Base-by-base conservation (phyloP, 2,329 filamentous ascomycete genomes). In the Ceratocystis harringtonii region DNA sequence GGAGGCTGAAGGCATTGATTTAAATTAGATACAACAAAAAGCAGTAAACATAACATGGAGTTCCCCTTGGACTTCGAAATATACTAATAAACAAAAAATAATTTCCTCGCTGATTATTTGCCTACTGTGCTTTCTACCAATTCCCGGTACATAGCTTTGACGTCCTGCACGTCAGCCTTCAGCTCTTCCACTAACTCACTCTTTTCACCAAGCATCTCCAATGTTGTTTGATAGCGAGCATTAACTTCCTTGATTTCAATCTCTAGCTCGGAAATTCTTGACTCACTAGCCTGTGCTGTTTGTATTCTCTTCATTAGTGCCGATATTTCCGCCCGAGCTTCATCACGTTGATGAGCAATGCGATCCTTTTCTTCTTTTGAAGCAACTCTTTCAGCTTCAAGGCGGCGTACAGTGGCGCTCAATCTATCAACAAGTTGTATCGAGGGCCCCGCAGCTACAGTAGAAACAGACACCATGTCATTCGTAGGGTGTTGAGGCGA, bases 181-280 rank as follows among this genome's bases (percentile, higher is more conserved):
- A 99, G 78, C 79, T 99, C 94, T 72, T 96, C 91, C 1, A 96
- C 92, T 72, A 88, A 78, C 79, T 99, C 94, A 74, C 90, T 96
- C 82, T 96, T 96, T 81, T 99, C 94, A 1, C 94, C 94, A 66
- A 99, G 77, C 84, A 97, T 87, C 77, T 97, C 92, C 64, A 99
- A 79, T 67, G 90, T 95, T 15, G 91, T 94, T 73, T 95, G 86
- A 73, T 97, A 96, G 71, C 92, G 81, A 68, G 84, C 79, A 71
- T 89, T 86, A 69, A 96, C 78, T 52, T 84, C 82, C 32, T 76
- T 77, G 62, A 96, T 78, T 70, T 90, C 83, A 58, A 75, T 77
- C 74, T 95, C 87, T 15, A 96, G 74, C 67, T 81, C 79, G 22
- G 79, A 77, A 0, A 91, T 81, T 67, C 81, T 83, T 63, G 78